Evolutionary conservation across 208 protist genomes (phyloP), one percentile per base, ranked within the genome.

Genomic region (Crithidia brevicula): DNA sequence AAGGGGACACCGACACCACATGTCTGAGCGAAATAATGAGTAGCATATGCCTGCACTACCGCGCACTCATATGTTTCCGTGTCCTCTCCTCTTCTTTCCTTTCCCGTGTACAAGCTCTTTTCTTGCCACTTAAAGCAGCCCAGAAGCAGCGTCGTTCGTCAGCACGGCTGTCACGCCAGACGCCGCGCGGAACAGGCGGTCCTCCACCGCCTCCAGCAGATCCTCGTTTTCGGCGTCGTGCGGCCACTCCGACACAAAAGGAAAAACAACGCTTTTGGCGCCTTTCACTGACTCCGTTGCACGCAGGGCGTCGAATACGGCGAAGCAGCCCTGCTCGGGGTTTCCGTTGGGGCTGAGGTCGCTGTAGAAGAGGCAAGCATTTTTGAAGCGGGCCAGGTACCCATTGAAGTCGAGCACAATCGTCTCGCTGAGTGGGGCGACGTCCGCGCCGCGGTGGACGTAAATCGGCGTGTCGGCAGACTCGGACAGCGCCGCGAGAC

Each of bases 101-200:
- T n/a, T n/a, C n/a, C n/a, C n/a, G n/a, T n/a, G n/a, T n/a, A n/a
- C n/a, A n/a, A n/a, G n/a, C n/a, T n/a, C n/a, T n/a, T n/a, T n/a
- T n/a, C n/a, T n/a, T n/a, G n/a, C n/a, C n/a, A n/a, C n/a, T n/a
- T n/a, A n/a, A n/a, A n/a, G n/a, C n/a, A n/a, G n/a, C n/a, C n/a
- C n/a, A 40, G 36, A 23, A 11, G 47, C 28, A n/a, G 56, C 53
- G 53, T 70, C 61, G 45, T 76, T 76, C 7, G 40, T 76, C 38
- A 81, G 40, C 22, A 72, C 36, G 7, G 86, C 91, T 4, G 88
- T 79, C 52, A 77, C 72, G 49, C 94, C 94, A 10, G 94, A 97
- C 11, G 94, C 94, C 4, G 94, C 91, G 34, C 94, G 89, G 60
- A 96, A 96, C 1, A 97, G 72, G 22, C 94, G 80, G 72, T 97